These are phyloP conservation scores for Silene noctiflora DNA, from an alignment of 179 eudicot genomes.

Conservation along the genomic window DNA sequence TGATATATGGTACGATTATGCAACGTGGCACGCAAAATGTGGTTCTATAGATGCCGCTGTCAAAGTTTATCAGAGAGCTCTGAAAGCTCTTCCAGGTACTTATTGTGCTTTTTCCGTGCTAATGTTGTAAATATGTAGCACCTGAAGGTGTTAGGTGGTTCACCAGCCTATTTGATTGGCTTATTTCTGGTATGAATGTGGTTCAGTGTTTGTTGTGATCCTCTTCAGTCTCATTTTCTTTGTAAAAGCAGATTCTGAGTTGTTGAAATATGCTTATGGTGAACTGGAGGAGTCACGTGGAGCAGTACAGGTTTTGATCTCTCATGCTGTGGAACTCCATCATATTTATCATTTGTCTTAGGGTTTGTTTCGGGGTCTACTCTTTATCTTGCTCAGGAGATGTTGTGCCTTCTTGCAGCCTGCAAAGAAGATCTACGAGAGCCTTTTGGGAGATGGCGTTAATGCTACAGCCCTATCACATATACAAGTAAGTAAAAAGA, in stretches of 20 bases:
- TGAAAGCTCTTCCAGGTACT: constrained; percentile 97
- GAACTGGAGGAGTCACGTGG: constrained; percentile 99
- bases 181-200: background rate
- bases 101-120: constrained; percentile 14
- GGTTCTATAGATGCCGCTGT: constrained; percentile 87
- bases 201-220: background rate
- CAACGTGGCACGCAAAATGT: constrained; percentile 91
- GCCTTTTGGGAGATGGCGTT: constrained; percentile 68
- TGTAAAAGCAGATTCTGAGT: constrained; percentile 59
- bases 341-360: background rate
- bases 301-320: constrained; percentile 66
- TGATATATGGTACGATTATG: constrained; percentile 98
- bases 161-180: background rate
- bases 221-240: constrained; percentile 9
- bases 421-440: constrained; percentile 87
- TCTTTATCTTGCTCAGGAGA: constrained; percentile 10
- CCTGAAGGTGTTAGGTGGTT: background rate
- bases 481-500: constrained; percentile 66
- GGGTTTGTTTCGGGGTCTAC: background rate
- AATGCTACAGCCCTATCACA: constrained; percentile 79
- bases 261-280: constrained; percentile 90
- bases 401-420: constrained; percentile 48
- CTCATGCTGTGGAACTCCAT: background rate
- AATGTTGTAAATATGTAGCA: background rate
- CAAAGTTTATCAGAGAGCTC: constrained; percentile 81